phyloP scores from a whole-genome alignment of 768 basidiomycete species.

The Pulveroboletus ravenelii region DNA sequence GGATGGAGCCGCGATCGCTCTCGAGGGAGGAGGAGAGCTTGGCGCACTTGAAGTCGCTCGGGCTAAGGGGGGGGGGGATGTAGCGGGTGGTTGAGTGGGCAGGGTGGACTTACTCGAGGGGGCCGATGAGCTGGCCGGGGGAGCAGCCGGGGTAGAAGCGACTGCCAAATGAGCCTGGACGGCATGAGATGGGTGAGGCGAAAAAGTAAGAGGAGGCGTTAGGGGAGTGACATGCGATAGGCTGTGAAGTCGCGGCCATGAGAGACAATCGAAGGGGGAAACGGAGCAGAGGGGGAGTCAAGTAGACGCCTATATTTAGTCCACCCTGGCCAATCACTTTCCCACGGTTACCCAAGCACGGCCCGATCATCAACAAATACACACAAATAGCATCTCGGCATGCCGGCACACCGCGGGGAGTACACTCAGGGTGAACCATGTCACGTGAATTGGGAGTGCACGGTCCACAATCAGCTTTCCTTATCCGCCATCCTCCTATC shows the following conservation, averaged over 20 bases:
- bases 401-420: slow-evolving; percentile 21
- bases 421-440: too few species aligned
- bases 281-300: slow-evolving; percentile 5
- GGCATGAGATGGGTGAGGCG: slow-evolving; percentile 69
- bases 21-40: slow-evolving; percentile 53
- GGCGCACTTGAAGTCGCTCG: slow-evolving; percentile 43
- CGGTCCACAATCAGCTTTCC: too few species aligned
- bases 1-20: slow-evolving; percentile 52
- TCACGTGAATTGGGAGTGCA: too few species aligned
- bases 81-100: too few species aligned
- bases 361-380: slow-evolving; percentile 27
- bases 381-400: slow-evolving; percentile 18
- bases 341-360: slow-evolving; percentile 26
- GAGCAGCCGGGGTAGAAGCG: slow-evolving; percentile 61
- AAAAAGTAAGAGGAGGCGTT: slow-evolving; percentile 31
- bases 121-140: slow-evolving; percentile 55
- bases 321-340: slow-evolving; percentile 19
- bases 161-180: slow-evolving; percentile 59
- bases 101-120: slow-evolving; percentile 52
- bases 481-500: too few species aligned
- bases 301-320: slow-evolving; percentile 29
- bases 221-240: slow-evolving; percentile 38
- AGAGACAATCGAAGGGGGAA: neutral
- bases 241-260: slow-evolving; percentile 41
- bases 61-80: slow-evolving; percentile 26